Evolutionary conservation across 345 rosid genomes (phyloP).

Genomic region (Rubroshorea leprosula): DNA sequence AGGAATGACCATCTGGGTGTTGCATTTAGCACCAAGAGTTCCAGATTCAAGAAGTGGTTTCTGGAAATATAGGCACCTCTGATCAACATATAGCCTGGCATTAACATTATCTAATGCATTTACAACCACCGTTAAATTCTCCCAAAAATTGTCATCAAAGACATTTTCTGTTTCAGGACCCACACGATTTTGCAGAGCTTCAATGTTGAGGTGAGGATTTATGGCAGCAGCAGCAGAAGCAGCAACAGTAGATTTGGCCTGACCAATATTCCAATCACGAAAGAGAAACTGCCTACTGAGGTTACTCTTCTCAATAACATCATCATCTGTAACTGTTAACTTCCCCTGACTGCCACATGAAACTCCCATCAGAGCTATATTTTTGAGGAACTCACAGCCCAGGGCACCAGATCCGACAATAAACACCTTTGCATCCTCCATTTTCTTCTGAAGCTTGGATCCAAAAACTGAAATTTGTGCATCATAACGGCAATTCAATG

Average conservation of each 20-base stretch:
- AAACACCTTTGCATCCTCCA: conserved; percentile 80
- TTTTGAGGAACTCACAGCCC: conserved; percentile 96
- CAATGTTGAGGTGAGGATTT: conserved; percentile 67
- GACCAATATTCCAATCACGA: conserved; percentile 99
- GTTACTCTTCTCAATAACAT: conserved; percentile 97
- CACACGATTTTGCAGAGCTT: conserved; percentile 93
- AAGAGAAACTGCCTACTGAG: conserved; percentile 97
- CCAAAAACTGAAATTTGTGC: conserved; percentile 99
- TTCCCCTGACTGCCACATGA: conserved; percentile 79
- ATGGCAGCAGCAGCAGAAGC: conserved; percentile 83
- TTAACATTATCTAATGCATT: conserved; percentile 96
- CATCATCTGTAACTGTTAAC: conserved; percentile 95
- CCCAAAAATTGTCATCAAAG: conserved; percentile 89
- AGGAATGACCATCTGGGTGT: conserved; percentile 98
- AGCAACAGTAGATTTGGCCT: conserved; percentile 97
- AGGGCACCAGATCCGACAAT: conserved; percentile 96
- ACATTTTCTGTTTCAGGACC: conserved; percentile 93
- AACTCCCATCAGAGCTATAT: conserved; percentile 93
- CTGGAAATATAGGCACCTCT: conserved; percentile 96
- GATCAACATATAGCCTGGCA: conserved; percentile 96
- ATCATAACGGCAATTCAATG: conserved; percentile 79
- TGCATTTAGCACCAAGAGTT: conserved; percentile 96
- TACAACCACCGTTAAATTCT: conserved; percentile 68
- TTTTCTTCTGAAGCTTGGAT: conserved; percentile 82
- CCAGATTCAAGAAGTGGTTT: conserved; percentile 99